Evolutionary conservation across 2,329 filamentous ascomycete genomes (phyloP).

Genomic region (Microdochium bolleyi): DNA sequence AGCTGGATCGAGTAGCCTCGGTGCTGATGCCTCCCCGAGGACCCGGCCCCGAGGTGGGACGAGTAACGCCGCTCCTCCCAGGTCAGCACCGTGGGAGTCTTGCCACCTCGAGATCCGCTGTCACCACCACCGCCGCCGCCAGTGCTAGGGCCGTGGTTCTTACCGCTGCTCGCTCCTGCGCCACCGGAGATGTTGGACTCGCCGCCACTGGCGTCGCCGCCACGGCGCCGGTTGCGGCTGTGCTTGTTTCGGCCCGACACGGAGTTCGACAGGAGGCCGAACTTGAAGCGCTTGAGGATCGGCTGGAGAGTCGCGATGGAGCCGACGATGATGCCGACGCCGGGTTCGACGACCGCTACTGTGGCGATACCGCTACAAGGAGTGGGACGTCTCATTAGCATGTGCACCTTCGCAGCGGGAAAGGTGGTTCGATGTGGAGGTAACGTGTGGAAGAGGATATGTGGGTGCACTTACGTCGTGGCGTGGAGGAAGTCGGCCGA

Average conservation of each 20-base stretch:
- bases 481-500: slow-evolving; percentile 19
- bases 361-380: slow-evolving; percentile 20
- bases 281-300: slow-evolving; percentile 18
- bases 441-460: not conserved
- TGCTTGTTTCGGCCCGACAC: not conserved
- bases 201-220: not conserved
- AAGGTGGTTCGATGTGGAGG: not conserved
- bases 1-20: not conserved
- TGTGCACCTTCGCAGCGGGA: too few relatives aligned
- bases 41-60: not conserved
- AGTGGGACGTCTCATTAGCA: too few relatives aligned
- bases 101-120: not conserved
- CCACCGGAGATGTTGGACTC: not conserved
- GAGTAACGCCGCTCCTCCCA: not conserved
- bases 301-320: slow-evolving; percentile 20
- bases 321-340: slow-evolving; percentile 23
- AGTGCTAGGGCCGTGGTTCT: not conserved
- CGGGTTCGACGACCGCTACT: slow-evolving; percentile 22
- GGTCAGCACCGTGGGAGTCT: not conserved
- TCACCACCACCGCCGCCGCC: not conserved
- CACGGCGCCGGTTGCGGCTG: not conserved
- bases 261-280: slow-evolving; percentile 3
- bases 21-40: not conserved
- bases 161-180: not conserved
- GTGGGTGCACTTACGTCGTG: slow-evolving; percentile 16